Base-by-base conservation (phyloP, 495 filamentous ascomycete species). In the Hypomontagnella submonticulosa region DNA sequence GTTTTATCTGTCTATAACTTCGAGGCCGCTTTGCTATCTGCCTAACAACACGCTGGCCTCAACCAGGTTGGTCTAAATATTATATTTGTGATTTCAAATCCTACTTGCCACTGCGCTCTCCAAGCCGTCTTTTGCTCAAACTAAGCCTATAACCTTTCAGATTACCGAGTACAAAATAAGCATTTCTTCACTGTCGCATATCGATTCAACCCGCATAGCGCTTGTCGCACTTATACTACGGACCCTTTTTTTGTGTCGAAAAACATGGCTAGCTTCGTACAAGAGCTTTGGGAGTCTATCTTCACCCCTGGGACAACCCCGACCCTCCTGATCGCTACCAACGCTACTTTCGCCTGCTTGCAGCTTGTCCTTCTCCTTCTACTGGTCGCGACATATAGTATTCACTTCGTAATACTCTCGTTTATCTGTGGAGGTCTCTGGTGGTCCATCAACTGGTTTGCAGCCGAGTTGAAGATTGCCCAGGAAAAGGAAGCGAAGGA, bases 361-460 rank as follows among this genome's bases (percentile, higher is more conserved):
- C 95, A 98, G 69, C 34, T 88, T 40, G 81, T 96, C 30, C 86
- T 99, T 60, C 75, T 93, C 61, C 69, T 76, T 27, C 89, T 99
- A 49, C 85, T 97, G 34, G 61, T 92, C 53, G 90, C 86, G 32
- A 99, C 95, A 4, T 87, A 89, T 76, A 95, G 90, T 78, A 81
- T 94, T 23, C 95, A 99, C 80, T 98, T 98, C 69, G 66, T 91
- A 50, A 81, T 91, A 49, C 82, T 99, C 4, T 95, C 91, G 5
- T 72, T 86, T 46, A 79, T 99, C 7, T 91, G 86, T 37, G 92
- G 77, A 1, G 90, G 91, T 0, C 83, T 99, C 19, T 99, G 95
- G 95, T 90, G 84, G 76, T 85, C 88, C 16, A 96, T 99, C 77
- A 97, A 97, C 78, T 99, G 95, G 95, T 99, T 99, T 71, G 92